Evolutionary conservation across 192 early-diverging fungal species (phyloP).

Genomic region (Phycomyces nitens): DNA sequence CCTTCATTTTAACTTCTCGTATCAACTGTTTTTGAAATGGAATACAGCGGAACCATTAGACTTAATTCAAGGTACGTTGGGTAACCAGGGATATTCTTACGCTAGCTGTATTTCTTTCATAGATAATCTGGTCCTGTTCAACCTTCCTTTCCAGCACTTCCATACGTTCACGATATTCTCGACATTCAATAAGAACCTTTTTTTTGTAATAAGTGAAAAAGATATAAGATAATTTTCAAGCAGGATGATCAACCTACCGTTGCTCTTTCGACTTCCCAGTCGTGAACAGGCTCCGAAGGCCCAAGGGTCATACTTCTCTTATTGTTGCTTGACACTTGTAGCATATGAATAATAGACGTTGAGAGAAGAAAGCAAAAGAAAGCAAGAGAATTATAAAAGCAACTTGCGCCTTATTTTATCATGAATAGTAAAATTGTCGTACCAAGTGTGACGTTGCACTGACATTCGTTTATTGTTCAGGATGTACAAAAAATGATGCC

Average conservation of each 20-base stretch:
- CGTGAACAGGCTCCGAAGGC: constrained; percentile 11
- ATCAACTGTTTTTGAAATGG: constrained; percentile 3
- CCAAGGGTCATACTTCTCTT: constrained; percentile 11
- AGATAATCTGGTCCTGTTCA: constrained; percentile 5
- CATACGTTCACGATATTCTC: constrained; percentile 2
- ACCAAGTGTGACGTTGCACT: constrained; percentile 1
- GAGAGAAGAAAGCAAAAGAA: neutral
- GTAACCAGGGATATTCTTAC: neutral
- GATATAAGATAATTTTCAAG: neutral
- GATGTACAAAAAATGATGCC: neutral
- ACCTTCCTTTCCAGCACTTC: constrained; percentile 9
- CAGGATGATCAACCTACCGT: constrained; percentile 1
- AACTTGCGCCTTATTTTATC: neutral
- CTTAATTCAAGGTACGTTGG: neutral
- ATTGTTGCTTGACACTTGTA: neutral
- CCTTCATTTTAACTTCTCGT: constrained; percentile 16
- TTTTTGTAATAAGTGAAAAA: neutral
- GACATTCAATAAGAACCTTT: constrained; percentile 12
- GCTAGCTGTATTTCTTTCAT: constrained; percentile 11
- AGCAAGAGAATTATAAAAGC: neutral
- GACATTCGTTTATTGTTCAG: neutral
- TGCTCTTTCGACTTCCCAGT: constrained; percentile 22
- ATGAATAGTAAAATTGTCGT: neutral
- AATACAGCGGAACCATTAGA: neutral
- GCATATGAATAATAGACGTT: neutral